Percentiles rank a stretch among this genome's conserved stretches.
These are phyloP conservation scores for Kwoniella sp. DNA, from an alignment of 768 basidiomycete genomes.

Conservation along the genomic window DNA sequence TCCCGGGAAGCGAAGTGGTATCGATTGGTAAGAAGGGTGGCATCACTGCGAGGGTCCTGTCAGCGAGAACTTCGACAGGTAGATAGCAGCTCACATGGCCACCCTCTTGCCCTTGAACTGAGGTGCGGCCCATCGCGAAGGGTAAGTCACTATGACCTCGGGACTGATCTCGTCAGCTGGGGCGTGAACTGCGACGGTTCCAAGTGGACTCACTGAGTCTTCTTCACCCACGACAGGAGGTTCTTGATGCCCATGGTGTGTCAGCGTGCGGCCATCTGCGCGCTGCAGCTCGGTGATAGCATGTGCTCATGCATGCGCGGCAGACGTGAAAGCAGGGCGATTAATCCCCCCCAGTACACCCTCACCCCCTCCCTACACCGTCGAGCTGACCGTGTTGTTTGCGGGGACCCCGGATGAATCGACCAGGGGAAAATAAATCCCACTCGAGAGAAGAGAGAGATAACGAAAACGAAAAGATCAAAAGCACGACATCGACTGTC, in stretches of 20 bases:
- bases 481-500: constrained; percentile 1
- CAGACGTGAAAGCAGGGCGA: no score
- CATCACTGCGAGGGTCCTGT: no score
- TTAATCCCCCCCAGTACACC: no score
- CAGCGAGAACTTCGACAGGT: no score
- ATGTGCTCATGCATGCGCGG: no score
- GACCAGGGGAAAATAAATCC: background rate
- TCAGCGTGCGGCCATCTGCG: no score
- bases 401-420: constrained; percentile 4
- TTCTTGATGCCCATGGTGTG: constrained; percentile 39
- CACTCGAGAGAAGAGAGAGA: background rate
- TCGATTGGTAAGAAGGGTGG: constrained; percentile 44
- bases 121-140: constrained; percentile 39
- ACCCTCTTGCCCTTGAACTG: constrained; percentile 37
- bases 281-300: no score
- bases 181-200: background rate
- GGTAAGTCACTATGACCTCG: constrained; percentile 8
- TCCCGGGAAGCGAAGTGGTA: constrained; percentile 42
- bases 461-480: constrained; percentile 1
- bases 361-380: no score
- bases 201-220: constrained; percentile 27
- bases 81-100: constrained; percentile 38
- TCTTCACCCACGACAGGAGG: constrained; percentile 32
- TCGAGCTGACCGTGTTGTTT: background rate
- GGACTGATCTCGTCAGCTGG: constrained; percentile 10